Evolutionary conservation across 805 yeast genomes (phyloP).

Genomic region (Candida cerambycidarum): DNA sequence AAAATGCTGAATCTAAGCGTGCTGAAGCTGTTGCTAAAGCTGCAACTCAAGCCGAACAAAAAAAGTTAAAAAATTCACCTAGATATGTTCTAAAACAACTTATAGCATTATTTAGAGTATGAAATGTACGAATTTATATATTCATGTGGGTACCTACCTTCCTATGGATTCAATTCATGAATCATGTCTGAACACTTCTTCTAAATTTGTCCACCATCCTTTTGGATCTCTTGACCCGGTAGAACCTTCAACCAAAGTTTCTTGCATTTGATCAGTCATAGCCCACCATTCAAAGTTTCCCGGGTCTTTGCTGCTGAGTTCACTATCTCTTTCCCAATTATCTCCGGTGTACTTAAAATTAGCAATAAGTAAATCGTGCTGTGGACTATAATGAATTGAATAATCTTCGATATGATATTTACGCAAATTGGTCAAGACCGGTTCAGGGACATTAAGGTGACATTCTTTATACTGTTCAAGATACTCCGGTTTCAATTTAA

Average conservation of each 20-base stretch:
- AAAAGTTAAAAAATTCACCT: background rate
- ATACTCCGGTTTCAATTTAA: slow-evolving; percentile 37
- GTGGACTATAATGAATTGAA: slow-evolving; percentile 36
- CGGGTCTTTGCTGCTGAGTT: slow-evolving; percentile 30
- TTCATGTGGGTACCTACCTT: background rate
- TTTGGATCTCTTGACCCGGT: slow-evolving; percentile 35
- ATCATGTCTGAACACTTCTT: slow-evolving; percentile 20
- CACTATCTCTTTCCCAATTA: slow-evolving; percentile 34
- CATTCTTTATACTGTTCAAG: slow-evolving; percentile 36
- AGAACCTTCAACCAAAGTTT: slow-evolving; percentile 34
- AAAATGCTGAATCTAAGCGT: background rate
- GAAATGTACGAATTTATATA: background rate
- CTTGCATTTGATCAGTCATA: slow-evolving; percentile 41
- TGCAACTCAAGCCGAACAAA: background rate
- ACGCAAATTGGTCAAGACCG: slow-evolving; percentile 30
- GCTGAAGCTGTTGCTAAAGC: background rate
- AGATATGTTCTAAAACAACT: background rate
- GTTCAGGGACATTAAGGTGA: slow-evolving; percentile 29
- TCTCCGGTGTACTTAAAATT: slow-evolving; percentile 39
- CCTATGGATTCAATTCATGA: too few relatives aligned
- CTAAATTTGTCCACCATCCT: slow-evolving; percentile 41
- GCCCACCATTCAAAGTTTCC: slow-evolving; percentile 43
- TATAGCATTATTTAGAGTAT: background rate
- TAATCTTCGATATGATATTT: slow-evolving; percentile 42
- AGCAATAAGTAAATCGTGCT: slow-evolving; percentile 32